phyloP scores from a whole-genome alignment of 768 basidiomycete genomes.

The Lactifluus echinatus region DNA sequence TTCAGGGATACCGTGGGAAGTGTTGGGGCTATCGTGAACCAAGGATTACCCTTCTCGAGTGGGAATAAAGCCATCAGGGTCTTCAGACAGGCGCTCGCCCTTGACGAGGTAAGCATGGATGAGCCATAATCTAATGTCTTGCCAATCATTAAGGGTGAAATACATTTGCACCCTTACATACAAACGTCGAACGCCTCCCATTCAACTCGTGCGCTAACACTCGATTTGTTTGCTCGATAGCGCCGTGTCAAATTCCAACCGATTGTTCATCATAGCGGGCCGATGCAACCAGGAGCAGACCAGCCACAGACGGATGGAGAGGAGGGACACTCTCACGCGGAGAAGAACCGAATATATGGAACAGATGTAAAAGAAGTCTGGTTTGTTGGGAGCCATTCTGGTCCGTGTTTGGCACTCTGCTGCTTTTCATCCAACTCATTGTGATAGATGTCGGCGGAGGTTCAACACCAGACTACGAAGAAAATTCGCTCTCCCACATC shows the following conservation, averaged over 20 bases:
- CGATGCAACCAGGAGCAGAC: not conserved
- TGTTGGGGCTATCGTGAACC: conserved; percentile 52
- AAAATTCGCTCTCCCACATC: conserved; percentile 10
- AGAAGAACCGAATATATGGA: no score
- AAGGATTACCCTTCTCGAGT: conserved; percentile 57
- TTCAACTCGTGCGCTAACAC: not conserved
- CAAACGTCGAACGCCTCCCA: not conserved
- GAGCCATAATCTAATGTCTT: no score
- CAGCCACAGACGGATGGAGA: no score
- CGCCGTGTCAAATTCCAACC: conserved; percentile 57
- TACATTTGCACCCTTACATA: no score
- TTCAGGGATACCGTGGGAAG: conserved; percentile 75
- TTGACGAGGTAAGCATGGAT: conserved; percentile 66
- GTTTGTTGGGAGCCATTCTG: conserved; percentile 19
- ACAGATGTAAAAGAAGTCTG: conserved; percentile 16
- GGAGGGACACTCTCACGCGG: no score
- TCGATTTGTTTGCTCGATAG: conserved; percentile 32
- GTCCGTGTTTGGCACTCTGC: conserved; percentile 10
- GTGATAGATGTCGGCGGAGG: conserved; percentile 18
- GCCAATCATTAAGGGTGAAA: no score
- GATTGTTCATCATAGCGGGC: conserved; percentile 39
- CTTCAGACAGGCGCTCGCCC: conserved; percentile 69
- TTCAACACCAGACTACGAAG: not conserved
- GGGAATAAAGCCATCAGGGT: conserved; percentile 56
- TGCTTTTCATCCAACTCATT: not conserved